A percentile compares a stretch with the other conserved stretches of the same genome.
Evolutionary conservation across 2,329 filamentous ascomycete genomes (phyloP).

Genomic region (Diaporthe ampelina): DNA sequence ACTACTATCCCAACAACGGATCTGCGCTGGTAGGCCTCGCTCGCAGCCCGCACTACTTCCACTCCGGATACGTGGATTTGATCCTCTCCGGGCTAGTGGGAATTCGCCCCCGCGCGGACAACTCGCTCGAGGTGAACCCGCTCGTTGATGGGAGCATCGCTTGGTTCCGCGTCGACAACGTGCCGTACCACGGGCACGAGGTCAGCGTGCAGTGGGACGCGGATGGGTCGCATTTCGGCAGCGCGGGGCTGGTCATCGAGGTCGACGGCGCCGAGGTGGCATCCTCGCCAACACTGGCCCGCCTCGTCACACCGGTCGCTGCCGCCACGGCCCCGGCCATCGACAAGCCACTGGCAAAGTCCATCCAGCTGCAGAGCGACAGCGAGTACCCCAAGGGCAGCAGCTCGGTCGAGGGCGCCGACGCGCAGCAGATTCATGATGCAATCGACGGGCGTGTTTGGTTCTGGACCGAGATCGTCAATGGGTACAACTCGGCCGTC

Average conservation of each 20-base stretch:
- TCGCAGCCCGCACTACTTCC: conserved; percentile 60
- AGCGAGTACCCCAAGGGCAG: conserved; percentile 50
- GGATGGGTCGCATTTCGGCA: conserved; percentile 49
- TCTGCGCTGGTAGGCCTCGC: conserved; percentile 57
- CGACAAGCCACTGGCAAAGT: conserved; percentile 51
- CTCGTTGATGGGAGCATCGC: conserved; percentile 51
- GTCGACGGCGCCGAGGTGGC: conserved; percentile 52
- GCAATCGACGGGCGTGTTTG: conserved; percentile 56
- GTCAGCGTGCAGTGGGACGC: conserved; percentile 58
- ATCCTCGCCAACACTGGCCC: conserved; percentile 47
- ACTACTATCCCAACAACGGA: conserved; percentile 59
- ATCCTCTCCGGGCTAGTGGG: conserved; percentile 58
- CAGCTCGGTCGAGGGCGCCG: conserved; percentile 48
- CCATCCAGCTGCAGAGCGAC: conserved; percentile 50
- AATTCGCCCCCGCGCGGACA: conserved; percentile 54
- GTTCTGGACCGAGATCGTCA: conserved; percentile 55
- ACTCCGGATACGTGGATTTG: conserved; percentile 59
- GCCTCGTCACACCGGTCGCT: conserved; percentile 43
- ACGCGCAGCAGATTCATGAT: conserved; percentile 49
- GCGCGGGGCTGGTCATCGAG: conserved; percentile 50
- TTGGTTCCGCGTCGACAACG: conserved; percentile 57
- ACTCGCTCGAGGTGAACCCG: conserved; percentile 57
- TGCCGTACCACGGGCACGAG: conserved; percentile 58
- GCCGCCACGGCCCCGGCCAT: conserved; percentile 46
- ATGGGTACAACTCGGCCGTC: conserved; percentile 54